Base-by-base conservation (phyloP, 176 grass and related monocot species). In the Themeda triandra region DNA sequence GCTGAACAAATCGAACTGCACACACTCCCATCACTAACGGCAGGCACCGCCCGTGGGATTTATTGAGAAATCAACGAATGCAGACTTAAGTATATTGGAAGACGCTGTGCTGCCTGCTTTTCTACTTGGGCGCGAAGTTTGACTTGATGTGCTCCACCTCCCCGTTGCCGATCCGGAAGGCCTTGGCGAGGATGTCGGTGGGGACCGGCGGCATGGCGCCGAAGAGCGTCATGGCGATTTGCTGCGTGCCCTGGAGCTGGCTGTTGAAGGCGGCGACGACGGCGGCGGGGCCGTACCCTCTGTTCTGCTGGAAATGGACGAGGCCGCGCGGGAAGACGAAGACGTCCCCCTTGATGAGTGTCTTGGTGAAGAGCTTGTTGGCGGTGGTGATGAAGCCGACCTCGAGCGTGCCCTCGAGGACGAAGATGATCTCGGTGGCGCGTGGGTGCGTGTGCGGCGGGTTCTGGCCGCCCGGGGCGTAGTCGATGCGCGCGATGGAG, bases 231-330 rank as follows among this genome's bases (percentile, higher is more conserved):
- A 5, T 2, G 66, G 94, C 89, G n/a, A 97, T 88, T 65, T 32
- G 63, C 12, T 90, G 87, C 5, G 92, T 97, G 48, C 94, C 94
- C 45, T 89, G 92, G 24, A 94, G 74, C 86, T 97, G 94, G 89
- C 92, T 94, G 71, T 94, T 94, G 89, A 97, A 97, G 14, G 25
- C 94, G 13, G 92, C 82, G 19, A 97, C 35, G 74, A 93, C 92
- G 0, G 87, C 74, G 75, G 94, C 92, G 0, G 92, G 53, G 19
- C 33, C 21, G 10, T 84, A 0, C 0, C 87, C 94, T 6, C 72
- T 74, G 40, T 97, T 97, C 92, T 92, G 92, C 89, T 97, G 89
- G 85, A 94, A 97, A 75, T 94, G 94, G 9, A 92, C 87, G 28
- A 97, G 89, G 1, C 94, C 87, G 0, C 87, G 80, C 0, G 92